Percentiles rank a stretch among this genome's conserved stretches.
These are phyloP conservation scores for Ceratopteris richardii DNA, from an alignment of 75 land plant species.

Conservation along the genomic window DNA sequence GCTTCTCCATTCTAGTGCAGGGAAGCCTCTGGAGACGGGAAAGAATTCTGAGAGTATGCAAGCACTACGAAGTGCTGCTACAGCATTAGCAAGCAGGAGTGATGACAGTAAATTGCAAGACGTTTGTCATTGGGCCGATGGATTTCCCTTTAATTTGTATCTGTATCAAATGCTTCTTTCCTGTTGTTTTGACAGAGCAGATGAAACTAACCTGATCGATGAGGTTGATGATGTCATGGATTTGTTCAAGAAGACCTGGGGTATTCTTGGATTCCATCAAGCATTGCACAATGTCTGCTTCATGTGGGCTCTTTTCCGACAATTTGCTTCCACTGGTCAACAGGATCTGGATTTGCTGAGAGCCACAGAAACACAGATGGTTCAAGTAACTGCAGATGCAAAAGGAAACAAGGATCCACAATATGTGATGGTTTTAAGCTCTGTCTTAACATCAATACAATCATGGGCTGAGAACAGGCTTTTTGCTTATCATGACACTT, in stretches of 20 bases:
- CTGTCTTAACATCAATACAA: conserved; percentile 56
- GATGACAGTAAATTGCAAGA: conserved; percentile 49
- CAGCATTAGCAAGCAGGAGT: conserved; percentile 61
- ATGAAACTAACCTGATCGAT: conserved; percentile 55
- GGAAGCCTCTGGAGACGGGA: conserved; percentile 62
- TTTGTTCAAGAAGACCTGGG: conserved; percentile 90
- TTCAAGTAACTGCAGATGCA: conserved; percentile 79
- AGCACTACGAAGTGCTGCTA: conserved; percentile 62
- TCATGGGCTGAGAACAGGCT: conserved; percentile 89
- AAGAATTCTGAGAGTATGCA: conserved; percentile 84
- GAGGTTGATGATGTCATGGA: conserved; percentile 88
- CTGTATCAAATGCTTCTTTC: conserved; percentile 73
- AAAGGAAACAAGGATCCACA: conserved; percentile 60
- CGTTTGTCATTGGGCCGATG: conserved; percentile 92
- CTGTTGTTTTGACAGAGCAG: conserved; percentile 58
- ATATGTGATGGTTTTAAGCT: conserved; percentile 55
- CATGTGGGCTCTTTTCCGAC: conserved; percentile 72
- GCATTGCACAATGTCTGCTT: conserved; percentile 71
- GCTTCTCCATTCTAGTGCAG: conserved; percentile 47
- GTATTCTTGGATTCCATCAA: conserved; percentile 72
- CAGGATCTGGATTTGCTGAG: conserved; percentile 51
- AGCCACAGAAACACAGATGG: conserved; percentile 62
- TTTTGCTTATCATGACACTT: conserved; percentile 89
- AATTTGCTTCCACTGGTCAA: conserved; percentile 74
- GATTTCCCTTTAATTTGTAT: conserved; percentile 72